These are phyloP conservation scores for Chlamydomonas eustigma DNA, from an alignment of 139 green algal species.

Conservation along the genomic window DNA sequence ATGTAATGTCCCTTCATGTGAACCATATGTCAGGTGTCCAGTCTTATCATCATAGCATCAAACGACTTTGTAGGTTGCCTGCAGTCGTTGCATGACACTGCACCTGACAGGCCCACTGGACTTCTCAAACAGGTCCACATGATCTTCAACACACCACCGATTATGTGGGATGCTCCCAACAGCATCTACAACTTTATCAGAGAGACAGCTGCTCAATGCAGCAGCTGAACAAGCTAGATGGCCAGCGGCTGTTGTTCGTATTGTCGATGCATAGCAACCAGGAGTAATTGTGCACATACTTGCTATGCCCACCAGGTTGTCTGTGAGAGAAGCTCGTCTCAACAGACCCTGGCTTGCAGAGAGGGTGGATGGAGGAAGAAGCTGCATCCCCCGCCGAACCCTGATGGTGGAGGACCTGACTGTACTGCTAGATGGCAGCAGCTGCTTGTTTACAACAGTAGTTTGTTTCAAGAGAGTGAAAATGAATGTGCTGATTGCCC, in stretches of 20 bases:
- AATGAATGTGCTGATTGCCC: conserved; percentile 11
- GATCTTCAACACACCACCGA: conserved; percentile 22
- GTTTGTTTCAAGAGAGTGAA: background rate
- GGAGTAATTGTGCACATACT: background rate
- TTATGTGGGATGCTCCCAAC: conserved; percentile 21
- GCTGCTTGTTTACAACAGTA: background rate
- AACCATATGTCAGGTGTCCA: no score
- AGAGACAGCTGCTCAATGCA: no score
- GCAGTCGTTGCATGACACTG: no score
- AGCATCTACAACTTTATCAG: conserved; percentile 18
- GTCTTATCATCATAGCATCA: no score
- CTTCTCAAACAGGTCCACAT: conserved; percentile 11
- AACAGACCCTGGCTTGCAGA: background rate
- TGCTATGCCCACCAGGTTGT: background rate
- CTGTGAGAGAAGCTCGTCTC: background rate
- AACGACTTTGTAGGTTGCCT: no score
- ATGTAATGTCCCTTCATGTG: no score
- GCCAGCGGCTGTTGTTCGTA: no score
- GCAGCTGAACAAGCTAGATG: no score
- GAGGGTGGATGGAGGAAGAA: no score
- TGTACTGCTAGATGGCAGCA: no score
- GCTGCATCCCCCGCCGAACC: no score
- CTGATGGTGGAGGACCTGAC: no score
- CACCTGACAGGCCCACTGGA: conserved; percentile 20
- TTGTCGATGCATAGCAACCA: background rate